Base-by-base conservation (phyloP, 176 grass and related monocot species). In the Poa pratensis region DNA sequence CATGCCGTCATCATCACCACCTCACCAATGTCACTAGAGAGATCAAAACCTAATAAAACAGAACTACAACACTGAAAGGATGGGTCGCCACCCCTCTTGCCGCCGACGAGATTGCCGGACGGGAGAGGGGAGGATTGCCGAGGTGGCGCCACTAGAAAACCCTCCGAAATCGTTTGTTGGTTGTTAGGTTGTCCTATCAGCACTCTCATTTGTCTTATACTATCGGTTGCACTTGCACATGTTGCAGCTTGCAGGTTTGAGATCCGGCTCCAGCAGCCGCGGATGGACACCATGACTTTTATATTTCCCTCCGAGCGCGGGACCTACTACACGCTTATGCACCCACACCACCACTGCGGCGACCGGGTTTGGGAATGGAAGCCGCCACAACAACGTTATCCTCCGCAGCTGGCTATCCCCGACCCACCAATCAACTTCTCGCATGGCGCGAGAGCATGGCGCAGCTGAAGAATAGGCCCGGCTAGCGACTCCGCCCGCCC, bases 381-480 rank as follows among this genome's bases (percentile, higher is more conserved):
- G 62, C 7, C 45, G 69, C 45, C 87, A 75, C 77, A 77, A 6
- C 71, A 75, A 87, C 80, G 80, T 90, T 90, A 90, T 90, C 89
- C 48, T 90, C 57, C 32, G n/a, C n/a, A 55, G 13, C 49, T 48
- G 59, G 59, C 39, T 26, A 69, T n/a, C 60, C 39, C 83, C 69
- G 83, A 26, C 32, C 78, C 51, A 76, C 61, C 63, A 82, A 71
- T 78, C 27, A 46, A 75, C 83, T 63, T 19, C 77, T 42, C 55
- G 53, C 60, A 52, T 74, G 45, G 45, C 14, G 24, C 6, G 40
- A 72, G 68, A 57, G 69, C 76, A 22, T 82, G 48, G 58, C 13
- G 51, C 80, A 83, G 63, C 46, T 20, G 74, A 65, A 68, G 9
- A 54, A 45, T 74, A 51, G 39, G 59, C 73, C 26, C 75, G 12